A percentile compares a stretch with the other conserved stretches of the same genome.
These are phyloP conservation scores for Westerdykella aurantiaca DNA, from an alignment of 2,329 filamentous ascomycete genomes.

Conservation along the genomic window DNA sequence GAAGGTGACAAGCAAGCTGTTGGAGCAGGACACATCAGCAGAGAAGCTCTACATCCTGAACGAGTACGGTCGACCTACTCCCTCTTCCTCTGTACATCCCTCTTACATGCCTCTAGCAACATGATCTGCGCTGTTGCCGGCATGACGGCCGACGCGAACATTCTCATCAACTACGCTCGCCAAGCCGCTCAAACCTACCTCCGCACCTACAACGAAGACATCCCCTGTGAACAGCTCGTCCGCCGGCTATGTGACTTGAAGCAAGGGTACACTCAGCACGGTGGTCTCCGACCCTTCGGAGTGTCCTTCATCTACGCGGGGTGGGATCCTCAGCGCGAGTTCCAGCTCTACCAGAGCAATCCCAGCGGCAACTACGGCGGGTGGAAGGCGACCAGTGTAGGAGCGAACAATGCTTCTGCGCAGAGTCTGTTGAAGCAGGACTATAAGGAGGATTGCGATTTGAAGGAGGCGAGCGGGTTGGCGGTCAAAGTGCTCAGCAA, in stretches of 20 bases:
- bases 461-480: conserved; percentile 94
- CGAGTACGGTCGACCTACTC: conserved; percentile 59
- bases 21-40: conserved; percentile 98
- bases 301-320: conserved; percentile 99
- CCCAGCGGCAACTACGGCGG: conserved; percentile 98
- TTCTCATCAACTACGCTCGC: conserved; percentile 99
- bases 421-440: conserved; percentile 98
- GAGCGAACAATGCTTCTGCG: conserved; percentile 95
- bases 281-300: conserved; percentile 94
- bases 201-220: conserved; percentile 99
- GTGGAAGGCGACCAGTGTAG: conserved; percentile 97
- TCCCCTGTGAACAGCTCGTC: conserved; percentile 97
- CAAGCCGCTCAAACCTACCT: conserved; percentile 96
- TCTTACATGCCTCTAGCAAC: conserved; percentile 58
- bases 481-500: conserved; percentile 99
- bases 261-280: conserved; percentile 98
- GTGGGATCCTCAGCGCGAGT: conserved; percentile 91
- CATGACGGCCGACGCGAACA: conserved; percentile 99
- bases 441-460: conserved; percentile 95
- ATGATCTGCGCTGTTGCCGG: conserved; percentile 99
- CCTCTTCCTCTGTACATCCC: neutral
- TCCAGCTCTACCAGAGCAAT: conserved; percentile 99
- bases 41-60: conserved; percentile 99
- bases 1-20: conserved; percentile 97
- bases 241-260: conserved; percentile 95